These are phyloP conservation scores for Penicillium macrosclerotiorum DNA, from an alignment of 495 filamentous ascomycete genomes.

Conservation along the genomic window DNA sequence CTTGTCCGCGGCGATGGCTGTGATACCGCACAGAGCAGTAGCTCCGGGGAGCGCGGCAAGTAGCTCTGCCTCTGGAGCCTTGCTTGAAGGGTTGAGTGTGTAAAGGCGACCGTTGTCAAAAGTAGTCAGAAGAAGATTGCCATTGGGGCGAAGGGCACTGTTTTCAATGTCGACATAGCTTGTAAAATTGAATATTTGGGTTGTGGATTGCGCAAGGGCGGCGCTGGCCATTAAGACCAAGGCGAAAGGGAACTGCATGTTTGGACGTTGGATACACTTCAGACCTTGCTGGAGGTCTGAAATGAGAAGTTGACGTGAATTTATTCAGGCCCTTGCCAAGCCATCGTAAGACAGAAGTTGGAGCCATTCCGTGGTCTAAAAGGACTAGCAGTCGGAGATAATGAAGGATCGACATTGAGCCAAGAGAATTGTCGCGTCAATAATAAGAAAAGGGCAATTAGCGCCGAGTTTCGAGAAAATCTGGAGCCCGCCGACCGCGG, in stretches of 20 bases:
- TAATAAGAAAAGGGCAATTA: neutral
- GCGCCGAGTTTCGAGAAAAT: neutral
- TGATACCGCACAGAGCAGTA: slow-evolving; percentile 35
- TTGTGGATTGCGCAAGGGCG: slow-evolving; percentile 6
- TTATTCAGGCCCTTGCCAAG: neutral
- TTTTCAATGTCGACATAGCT: slow-evolving; percentile 38
- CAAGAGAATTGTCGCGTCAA: neutral
- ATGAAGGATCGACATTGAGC: neutral
- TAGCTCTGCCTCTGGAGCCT: slow-evolving; percentile 26
- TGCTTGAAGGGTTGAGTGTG: slow-evolving; percentile 21
- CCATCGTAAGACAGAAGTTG: neutral
- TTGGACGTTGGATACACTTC: no score
- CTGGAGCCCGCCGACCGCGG: neutral
- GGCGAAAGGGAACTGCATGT: neutral
- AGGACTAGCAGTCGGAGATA: slow-evolving; percentile 1
- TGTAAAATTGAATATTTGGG: slow-evolving; percentile 23
- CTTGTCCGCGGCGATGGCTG: slow-evolving; percentile 35
- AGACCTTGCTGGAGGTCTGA: no score
- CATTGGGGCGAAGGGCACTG: slow-evolving; percentile 44
- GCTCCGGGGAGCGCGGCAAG: slow-evolving; percentile 37
- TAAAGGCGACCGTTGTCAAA: slow-evolving; percentile 28
- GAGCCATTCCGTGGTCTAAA: neutral
- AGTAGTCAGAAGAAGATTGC: slow-evolving; percentile 42
- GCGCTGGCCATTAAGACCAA: neutral
- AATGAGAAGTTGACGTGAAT: neutral